Evolutionary conservation across 2,329 filamentous ascomycete species (phyloP).

Genomic region (Alternaria longipes): DNA sequence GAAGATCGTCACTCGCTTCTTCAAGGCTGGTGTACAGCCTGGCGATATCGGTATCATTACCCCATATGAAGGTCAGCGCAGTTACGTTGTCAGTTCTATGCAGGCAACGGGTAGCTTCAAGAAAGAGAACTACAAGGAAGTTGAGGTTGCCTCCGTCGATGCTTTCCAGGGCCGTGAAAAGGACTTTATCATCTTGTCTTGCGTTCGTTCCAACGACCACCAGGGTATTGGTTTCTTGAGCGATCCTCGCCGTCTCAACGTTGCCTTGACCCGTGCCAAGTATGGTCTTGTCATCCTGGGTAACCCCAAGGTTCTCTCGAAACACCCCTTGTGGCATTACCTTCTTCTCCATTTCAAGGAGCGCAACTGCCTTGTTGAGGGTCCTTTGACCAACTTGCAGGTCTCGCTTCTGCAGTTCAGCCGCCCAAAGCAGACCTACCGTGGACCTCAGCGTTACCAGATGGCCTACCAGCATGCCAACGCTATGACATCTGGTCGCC

Average conservation of each 20-base stretch:
- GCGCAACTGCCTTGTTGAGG: slow-evolving; percentile 93
- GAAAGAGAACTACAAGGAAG: slow-evolving; percentile 98
- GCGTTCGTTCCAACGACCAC: slow-evolving; percentile 97
- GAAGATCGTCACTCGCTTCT: slow-evolving; percentile 97
- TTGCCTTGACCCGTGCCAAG: slow-evolving; percentile 95
- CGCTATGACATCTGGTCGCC: slow-evolving; percentile 62
- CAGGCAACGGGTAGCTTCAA: slow-evolving; percentile 96
- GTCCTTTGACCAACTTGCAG: slow-evolving; percentile 94
- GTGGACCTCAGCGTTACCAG: slow-evolving; percentile 86
- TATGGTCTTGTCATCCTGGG: slow-evolving; percentile 96
- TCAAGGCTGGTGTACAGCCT: slow-evolving; percentile 97
- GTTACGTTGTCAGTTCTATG: slow-evolving; percentile 99
- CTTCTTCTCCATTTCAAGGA: slow-evolving; percentile 97
- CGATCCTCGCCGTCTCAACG: slow-evolving; percentile 95
- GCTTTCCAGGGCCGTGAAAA: slow-evolving; percentile 99
- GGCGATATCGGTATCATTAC: slow-evolving; percentile 96
- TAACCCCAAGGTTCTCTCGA: slow-evolving; percentile 96
- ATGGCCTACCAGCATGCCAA: slow-evolving; percentile 76
- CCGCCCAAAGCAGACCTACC: slow-evolving; percentile 90
- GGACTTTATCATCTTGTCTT: slow-evolving; percentile 97
- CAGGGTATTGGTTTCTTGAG: slow-evolving; percentile 99
- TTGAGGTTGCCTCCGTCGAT: slow-evolving; percentile 97
- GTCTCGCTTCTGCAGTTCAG: slow-evolving; percentile 94
- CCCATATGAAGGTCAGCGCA: slow-evolving; percentile 96
- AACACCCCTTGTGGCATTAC: slow-evolving; percentile 98